These are phyloP conservation scores for Clavulina sp. DNA, from an alignment of 768 basidiomycete species.

Conservation along the genomic window DNA sequence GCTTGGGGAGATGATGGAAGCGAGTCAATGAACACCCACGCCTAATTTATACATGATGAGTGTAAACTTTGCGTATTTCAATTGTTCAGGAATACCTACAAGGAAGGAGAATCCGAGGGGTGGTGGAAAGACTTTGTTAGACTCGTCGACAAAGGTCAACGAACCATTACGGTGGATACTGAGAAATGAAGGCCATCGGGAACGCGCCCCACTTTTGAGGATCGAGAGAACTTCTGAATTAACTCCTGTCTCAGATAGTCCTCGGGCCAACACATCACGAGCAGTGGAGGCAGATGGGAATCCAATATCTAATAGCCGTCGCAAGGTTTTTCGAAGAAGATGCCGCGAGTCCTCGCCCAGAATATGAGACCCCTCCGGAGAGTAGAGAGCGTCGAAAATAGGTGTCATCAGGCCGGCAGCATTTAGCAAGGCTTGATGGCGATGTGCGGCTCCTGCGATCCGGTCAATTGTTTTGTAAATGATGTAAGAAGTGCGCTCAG, in stretches of 20 bases:
- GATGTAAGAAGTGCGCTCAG: slow-evolving; percentile 28
- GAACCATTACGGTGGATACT: slow-evolving; percentile 42
- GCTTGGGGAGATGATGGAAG: slow-evolving; percentile 15
- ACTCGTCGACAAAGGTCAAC: slow-evolving; percentile 31
- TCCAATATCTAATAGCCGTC: slow-evolving; percentile 60
- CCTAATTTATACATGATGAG: slow-evolving; percentile 15
- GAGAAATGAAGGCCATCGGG: slow-evolving; percentile 65
- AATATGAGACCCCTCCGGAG: too few relatives aligned
- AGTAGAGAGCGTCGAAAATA: slow-evolving; percentile 33
- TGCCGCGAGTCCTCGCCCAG: slow-evolving; percentile 4
- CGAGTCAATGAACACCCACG: slow-evolving; percentile 33
- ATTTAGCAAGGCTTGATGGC: slow-evolving; percentile 52
- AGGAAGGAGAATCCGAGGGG: slow-evolving; percentile 53
- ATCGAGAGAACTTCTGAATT: slow-evolving; percentile 35
- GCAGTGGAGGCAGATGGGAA: slow-evolving; percentile 40
- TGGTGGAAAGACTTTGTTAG: slow-evolving; percentile 33
- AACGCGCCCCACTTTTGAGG: slow-evolving; percentile 51
- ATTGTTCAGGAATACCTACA: slow-evolving; percentile 19
- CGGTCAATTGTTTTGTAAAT: slow-evolving; percentile 46
- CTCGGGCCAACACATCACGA: slow-evolving; percentile 40
- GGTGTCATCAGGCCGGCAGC: slow-evolving; percentile 36
- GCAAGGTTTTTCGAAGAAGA: slow-evolving; percentile 41
- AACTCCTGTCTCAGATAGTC: background rate
- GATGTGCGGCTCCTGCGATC: slow-evolving; percentile 40
- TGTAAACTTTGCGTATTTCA: background rate